phyloP scores from a whole-genome alignment of 805 yeast species.

The Metschnikowia continentalis region DNA sequence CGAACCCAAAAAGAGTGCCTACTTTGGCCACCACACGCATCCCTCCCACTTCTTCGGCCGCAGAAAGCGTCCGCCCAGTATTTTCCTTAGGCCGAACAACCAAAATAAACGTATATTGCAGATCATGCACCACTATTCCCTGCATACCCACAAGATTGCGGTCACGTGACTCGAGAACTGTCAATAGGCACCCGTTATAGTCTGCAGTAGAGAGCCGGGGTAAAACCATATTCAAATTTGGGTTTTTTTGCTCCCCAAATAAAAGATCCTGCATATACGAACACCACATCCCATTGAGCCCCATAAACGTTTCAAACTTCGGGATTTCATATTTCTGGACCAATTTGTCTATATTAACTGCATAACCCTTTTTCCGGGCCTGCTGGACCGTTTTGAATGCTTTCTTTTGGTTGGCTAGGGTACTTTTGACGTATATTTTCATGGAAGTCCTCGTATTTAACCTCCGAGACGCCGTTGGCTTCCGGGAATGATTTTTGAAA shows the following conservation, averaged over 20 bases:
- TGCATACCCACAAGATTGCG: constrained; percentile 52
- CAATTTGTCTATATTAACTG: constrained; percentile 18
- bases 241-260: constrained; percentile 28
- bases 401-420: constrained; percentile 37
- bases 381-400: constrained; percentile 35
- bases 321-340: constrained; percentile 30
- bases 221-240: constrained; percentile 32
- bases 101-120: constrained; percentile 66
- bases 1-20: constrained; percentile 59
- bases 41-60: constrained; percentile 51
- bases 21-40: constrained; percentile 62
- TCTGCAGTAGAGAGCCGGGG: constrained; percentile 72
- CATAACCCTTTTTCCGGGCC: constrained; percentile 21
- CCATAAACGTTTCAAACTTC: constrained; percentile 47
- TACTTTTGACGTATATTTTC: constrained; percentile 35
- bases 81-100: constrained; percentile 46
- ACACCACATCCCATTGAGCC: constrained; percentile 69
- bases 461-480: constrained; percentile 18
- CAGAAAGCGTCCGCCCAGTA: constrained; percentile 16
- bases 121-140: constrained; percentile 84
- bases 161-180: constrained; percentile 56
- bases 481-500: constrained; percentile 5
- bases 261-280: constrained; percentile 58
- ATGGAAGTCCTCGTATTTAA: constrained; percentile 38
- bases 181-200: constrained; percentile 68